Conservation (phyloP, 2,329 filamentous ascomycete species). For the Coniosporium tulheliwenetii region DNA sequence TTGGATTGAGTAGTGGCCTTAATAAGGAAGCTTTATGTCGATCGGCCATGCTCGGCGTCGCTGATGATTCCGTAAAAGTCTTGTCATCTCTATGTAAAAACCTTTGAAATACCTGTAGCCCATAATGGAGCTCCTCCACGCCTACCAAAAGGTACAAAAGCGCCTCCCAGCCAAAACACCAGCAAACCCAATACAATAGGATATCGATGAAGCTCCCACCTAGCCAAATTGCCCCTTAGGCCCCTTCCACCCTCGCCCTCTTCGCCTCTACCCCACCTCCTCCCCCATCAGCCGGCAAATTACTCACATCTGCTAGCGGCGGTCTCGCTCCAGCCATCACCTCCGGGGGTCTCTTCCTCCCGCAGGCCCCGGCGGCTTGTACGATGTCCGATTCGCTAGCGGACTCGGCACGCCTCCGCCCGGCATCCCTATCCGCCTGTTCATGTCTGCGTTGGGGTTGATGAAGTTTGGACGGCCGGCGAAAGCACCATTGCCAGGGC, state of each 20-base stretch:
- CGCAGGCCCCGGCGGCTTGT: conserved; percentile 24
- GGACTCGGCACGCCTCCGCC: conserved; percentile 24
- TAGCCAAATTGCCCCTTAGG: not conserved
- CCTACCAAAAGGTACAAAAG: too few relatives aligned
- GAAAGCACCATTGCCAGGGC: conserved; percentile 1
- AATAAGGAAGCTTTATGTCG: too few relatives aligned
- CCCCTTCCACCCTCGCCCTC: conserved; percentile 20
- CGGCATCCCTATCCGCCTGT: conserved; percentile 34
- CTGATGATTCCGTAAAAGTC: too few relatives aligned
- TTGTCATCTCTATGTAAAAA: too few relatives aligned
- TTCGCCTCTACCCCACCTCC: conserved; percentile 20
- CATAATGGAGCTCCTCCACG: too few relatives aligned
- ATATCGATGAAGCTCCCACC: not conserved
- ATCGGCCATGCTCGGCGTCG: too few relatives aligned
- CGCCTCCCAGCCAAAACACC: too few relatives aligned
- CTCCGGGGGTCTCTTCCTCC: conserved; percentile 16
- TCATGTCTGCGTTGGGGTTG: conserved; percentile 30
- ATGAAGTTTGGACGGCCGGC: conserved; percentile 24
- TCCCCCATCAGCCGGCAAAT: conserved; percentile 18
- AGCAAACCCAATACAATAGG: not conserved
- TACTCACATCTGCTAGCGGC: conserved; percentile 30
- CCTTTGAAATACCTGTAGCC: too few relatives aligned
- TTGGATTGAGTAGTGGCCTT: not conserved
- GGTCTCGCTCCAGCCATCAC: conserved; percentile 12
- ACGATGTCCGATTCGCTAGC: conserved; percentile 25